A percentile compares a stretch with the other conserved stretches of the same genome.
Conservation (phyloP, 2,329 filamentous ascomycete genomes). For the Cytospora chrysosperma region DNA sequence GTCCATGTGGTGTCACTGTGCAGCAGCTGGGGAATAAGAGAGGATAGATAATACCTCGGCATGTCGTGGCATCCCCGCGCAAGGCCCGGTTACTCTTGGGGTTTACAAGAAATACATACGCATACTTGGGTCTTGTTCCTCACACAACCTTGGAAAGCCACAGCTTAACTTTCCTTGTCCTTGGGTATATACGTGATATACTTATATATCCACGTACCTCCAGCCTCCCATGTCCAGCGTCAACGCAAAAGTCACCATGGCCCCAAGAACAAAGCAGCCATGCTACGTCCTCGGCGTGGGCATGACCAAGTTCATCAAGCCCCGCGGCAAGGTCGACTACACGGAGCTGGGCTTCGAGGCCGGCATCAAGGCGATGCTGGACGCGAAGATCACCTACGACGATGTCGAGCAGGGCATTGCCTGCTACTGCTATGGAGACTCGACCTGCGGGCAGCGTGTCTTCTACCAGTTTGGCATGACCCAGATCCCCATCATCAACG, state of each 20-base stretch:
- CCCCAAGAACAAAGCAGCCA: conserved; percentile 50
- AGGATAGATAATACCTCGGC: conserved; percentile 6
- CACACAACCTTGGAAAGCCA: no score
- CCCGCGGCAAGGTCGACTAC: conserved; percentile 89
- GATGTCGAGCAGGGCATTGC: conserved; percentile 92
- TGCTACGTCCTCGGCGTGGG: conserved; percentile 93
- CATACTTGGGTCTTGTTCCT: not conserved
- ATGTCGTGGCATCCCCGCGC: conserved; percentile 1
- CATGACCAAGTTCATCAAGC: conserved; percentile 99
- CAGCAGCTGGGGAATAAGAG: not conserved
- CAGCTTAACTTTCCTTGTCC: not conserved
- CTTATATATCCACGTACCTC: no score
- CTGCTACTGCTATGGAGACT: conserved; percentile 98
- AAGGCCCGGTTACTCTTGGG: not conserved
- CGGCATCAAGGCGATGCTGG: conserved; percentile 80
- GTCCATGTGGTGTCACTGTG: no score
- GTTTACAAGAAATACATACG: not conserved
- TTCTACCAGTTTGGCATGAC: conserved; percentile 99
- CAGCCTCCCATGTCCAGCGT: not conserved
- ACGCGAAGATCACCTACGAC: conserved; percentile 92
- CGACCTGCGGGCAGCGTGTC: conserved; percentile 90
- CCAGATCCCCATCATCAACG: conserved; percentile 92
- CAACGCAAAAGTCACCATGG: conserved; percentile 41
- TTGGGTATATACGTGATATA: no score
- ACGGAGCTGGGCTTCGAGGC: conserved; percentile 92